Conservation (phyloP, 139 green algal species). For the Dunaliella primolecta region DNA sequence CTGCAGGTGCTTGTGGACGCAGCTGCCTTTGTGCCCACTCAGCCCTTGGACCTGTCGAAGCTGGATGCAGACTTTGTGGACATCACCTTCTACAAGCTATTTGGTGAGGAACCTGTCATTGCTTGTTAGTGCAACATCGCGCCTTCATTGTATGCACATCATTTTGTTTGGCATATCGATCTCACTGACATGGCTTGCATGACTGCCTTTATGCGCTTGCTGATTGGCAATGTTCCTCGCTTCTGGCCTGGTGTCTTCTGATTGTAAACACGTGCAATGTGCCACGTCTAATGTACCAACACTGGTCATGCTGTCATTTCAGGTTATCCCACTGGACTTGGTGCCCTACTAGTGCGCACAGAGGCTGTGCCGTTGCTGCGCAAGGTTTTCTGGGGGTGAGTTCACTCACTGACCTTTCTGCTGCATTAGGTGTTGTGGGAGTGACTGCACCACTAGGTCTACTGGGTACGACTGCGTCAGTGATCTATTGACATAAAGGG, state of each 20-base stretch:
- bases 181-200: too few relatives aligned
- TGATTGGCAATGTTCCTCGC: too few relatives aligned
- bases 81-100: slow-evolving; percentile 71
- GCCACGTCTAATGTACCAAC: too few relatives aligned
- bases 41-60: slow-evolving; percentile 62
- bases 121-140: neutral
- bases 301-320: too few relatives aligned
- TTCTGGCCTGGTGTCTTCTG: too few relatives aligned
- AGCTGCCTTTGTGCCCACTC: slow-evolving; percentile 63
- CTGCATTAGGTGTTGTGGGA: too few relatives aligned
- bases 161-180: neutral
- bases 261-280: too few relatives aligned
- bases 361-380: slow-evolving; percentile 46
- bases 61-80: slow-evolving; percentile 64
- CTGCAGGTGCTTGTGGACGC: slow-evolving; percentile 67
- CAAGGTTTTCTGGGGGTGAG: slow-evolving; percentile 65
- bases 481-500: too few relatives aligned
- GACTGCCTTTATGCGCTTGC: too few relatives aligned
- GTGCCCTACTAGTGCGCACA: slow-evolving; percentile 57
- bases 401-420: too few relatives aligned
- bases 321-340: slow-evolving; percentile 43
- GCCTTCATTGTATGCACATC: neutral
- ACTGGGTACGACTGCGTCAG: too few relatives aligned
- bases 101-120: neutral
- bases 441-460: too few relatives aligned